Evolutionary conservation across 352 stramenopile genomes (phyloP), one percentile per base, ranked within the genome.

Genomic region (Globisporangium radiosum): DNA sequence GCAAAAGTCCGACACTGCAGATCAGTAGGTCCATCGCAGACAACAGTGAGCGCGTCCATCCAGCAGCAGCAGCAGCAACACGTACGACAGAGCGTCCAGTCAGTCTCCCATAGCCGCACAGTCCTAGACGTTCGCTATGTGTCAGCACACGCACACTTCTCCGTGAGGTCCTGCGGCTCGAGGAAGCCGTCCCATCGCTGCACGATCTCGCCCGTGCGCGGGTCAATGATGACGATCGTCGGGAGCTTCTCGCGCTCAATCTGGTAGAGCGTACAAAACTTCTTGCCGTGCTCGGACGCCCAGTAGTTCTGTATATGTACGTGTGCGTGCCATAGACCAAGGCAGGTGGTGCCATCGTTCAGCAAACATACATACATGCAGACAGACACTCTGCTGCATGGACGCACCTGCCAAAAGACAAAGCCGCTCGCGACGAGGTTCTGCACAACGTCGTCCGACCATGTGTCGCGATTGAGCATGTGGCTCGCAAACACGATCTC

Each of bases 391-490:
- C 25, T 33, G 25, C 25, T 33, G 25, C 25, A 33, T 33, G 25
- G 40, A 54, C 60, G 19, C 59, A 91, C 81, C 79, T 94, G 92
- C 94, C 94, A 98, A 71, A 98, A 97, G 38, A 98, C 85, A 69
- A 97, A 98, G 15, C 89, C 86, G 59, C 95, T 96, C 52, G 85
- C 79, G 48, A 98, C 85, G 4, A 98, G 69, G 69, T 97, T 98
- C 70, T 98, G 83, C 39, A 95, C 92, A 2, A 97, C 85, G 64
- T 98, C 94, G 70, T 98, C 88, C 56, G 87, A 81, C 94, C 94
- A 98, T 51, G 96, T 96, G 75, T 98, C 94, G 17, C 94, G 78
- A 72, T 98, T 98, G 33, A 98, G 78, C 63, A 96, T 95, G 76
- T 98, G 90, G 75, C 88, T 97, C 6, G 89, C 73, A 77, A 98